A percentile compares a stretch with the other conserved stretches of the same genome.
These are phyloP conservation scores for Lentinula edodes DNA, from an alignment of 768 basidiomycete species.

Conservation along the genomic window DNA sequence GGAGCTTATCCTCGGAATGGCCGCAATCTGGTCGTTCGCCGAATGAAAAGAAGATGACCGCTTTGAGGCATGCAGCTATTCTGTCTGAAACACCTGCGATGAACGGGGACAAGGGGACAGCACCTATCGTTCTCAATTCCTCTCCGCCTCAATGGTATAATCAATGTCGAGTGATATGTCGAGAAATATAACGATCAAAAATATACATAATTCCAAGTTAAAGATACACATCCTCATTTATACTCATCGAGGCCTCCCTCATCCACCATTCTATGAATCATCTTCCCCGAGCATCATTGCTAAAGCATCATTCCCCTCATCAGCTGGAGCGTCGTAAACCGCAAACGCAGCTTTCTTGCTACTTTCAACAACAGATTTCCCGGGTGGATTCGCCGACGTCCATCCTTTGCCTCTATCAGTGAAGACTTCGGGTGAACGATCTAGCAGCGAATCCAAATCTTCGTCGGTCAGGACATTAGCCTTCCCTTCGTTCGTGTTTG, in stretches of 20 bases:
- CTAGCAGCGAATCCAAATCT: constrained; percentile 77
- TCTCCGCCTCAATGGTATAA: constrained; percentile 22
- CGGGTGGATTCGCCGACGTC: constrained; percentile 41
- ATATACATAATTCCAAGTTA: background rate
- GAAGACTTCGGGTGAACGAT: constrained; percentile 73
- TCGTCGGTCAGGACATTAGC: constrained; percentile 72
- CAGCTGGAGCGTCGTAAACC: constrained; percentile 64
- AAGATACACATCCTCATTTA: background rate
- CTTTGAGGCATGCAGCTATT: constrained; percentile 39
- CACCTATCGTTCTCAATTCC: constrained; percentile 26
- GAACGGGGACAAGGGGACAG: constrained; percentile 23
- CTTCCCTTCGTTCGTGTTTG: constrained; percentile 63
- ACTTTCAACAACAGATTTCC: constrained; percentile 13
- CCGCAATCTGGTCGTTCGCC: constrained; percentile 12
- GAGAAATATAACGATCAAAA: background rate
- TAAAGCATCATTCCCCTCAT: constrained; percentile 62
- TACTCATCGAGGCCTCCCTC: too few species aligned
- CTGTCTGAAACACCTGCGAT: constrained; percentile 36
- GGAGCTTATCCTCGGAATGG: constrained; percentile 23
- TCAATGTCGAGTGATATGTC: too few species aligned
- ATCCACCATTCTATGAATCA: constrained; percentile 6
- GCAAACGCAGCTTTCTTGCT: constrained; percentile 61
- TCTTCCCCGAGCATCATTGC: constrained; percentile 63
- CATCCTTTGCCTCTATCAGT: constrained; percentile 66
- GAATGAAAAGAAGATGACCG: constrained; percentile 27